These are phyloP conservation scores for Pogostemon cablin DNA, from an alignment of 257 asterid species.

Conservation along the genomic window DNA sequence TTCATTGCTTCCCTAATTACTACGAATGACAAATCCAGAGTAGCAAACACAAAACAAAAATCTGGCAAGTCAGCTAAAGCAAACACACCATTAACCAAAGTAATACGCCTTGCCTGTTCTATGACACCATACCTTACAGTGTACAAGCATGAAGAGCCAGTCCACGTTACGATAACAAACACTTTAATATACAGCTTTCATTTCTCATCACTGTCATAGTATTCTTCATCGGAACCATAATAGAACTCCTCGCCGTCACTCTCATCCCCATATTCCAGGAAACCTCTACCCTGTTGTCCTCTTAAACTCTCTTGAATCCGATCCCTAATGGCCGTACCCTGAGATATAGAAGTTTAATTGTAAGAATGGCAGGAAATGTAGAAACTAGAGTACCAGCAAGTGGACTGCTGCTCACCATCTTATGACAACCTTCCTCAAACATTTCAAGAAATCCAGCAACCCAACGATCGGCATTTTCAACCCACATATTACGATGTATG, in stretches of 20 bases:
- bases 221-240: slow-evolving; percentile 45
- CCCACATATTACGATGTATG: slow-evolving; percentile 62
- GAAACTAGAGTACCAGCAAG: neutral
- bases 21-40: slow-evolving; percentile 18
- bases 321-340: slow-evolving; percentile 73
- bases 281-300: slow-evolving; percentile 46
- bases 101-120: slow-evolving; percentile 24
- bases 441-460: slow-evolving; percentile 81
- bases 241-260: slow-evolving; percentile 47
- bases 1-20: slow-evolving; percentile 19
- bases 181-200: slow-evolving; percentile 40
- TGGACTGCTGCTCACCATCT: slow-evolving; percentile 53
- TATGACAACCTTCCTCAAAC: slow-evolving; percentile 80
- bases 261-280: slow-evolving; percentile 40
- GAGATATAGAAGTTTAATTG: slow-evolving; percentile 25
- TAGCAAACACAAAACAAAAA: slow-evolving; percentile 23
- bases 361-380: neutral
- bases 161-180: slow-evolving; percentile 9
- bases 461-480: slow-evolving; percentile 75
- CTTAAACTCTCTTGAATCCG: slow-evolving; percentile 63
- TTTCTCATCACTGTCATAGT: slow-evolving; percentile 48
- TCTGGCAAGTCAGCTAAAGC: neutral
- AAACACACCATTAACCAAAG: slow-evolving; percentile 9
- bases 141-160: slow-evolving; percentile 9
- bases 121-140: slow-evolving; percentile 27